Evolutionary conservation across 2,329 filamentous ascomycete species (phyloP).

Genomic region (Hypoxylon sp.): DNA sequence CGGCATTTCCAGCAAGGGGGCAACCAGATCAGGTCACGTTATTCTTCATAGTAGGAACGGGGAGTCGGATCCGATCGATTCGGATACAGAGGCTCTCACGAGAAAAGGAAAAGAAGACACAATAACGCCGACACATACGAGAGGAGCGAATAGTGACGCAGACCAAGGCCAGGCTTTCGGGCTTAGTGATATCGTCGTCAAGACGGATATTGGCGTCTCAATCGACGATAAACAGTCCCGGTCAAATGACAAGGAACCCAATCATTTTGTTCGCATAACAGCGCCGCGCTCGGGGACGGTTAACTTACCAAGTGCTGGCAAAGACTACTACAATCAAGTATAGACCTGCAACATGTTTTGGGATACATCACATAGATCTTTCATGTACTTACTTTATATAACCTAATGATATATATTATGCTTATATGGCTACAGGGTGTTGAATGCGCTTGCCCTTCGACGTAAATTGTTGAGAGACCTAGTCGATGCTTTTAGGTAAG

Average conservation of each 20-base stretch:
- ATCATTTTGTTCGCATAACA: constrained; percentile 42
- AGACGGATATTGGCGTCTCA: constrained; percentile 47
- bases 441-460: not conserved
- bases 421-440: not conserved
- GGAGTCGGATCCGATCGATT: constrained; percentile 43
- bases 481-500: not conserved
- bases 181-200: constrained; percentile 46
- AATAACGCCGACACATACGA: constrained; percentile 35
- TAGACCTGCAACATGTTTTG: not conserved
- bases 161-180: constrained; percentile 35
- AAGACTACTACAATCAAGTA: constrained; percentile 33
- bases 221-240: constrained; percentile 38
- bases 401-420: constrained; percentile 10
- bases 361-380: not conserved
- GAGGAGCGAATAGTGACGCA: constrained; percentile 12
- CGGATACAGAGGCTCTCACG: constrained; percentile 47
- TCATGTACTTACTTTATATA: constrained; percentile 5
- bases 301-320: constrained; percentile 32
- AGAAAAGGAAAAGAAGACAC: constrained; percentile 27
- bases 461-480: not conserved
- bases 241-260: constrained; percentile 27
- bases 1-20: constrained; percentile 42
- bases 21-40: constrained; percentile 40
- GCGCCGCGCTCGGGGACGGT: constrained; percentile 40
- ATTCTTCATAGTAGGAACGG: constrained; percentile 43